These are phyloP conservation scores for Ophiosphaerella narmari DNA, from an alignment of 2,329 filamentous ascomycete species.

Conservation along the genomic window DNA sequence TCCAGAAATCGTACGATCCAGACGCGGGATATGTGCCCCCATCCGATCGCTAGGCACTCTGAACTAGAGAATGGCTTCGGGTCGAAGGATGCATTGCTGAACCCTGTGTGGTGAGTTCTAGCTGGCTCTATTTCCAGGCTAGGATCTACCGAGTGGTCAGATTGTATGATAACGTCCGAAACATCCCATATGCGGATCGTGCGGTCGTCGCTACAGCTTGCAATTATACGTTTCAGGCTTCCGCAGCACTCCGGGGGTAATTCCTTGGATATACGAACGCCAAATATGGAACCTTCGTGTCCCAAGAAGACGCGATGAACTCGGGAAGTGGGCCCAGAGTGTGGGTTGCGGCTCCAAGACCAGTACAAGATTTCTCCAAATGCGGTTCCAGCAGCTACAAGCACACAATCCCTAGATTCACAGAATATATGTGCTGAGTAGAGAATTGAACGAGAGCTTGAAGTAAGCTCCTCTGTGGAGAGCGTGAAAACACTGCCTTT, in stretches of 20 bases:
- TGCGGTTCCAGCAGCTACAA: conserved; percentile 87
- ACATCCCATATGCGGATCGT: conserved; percentile 90
- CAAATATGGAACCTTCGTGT: conserved; percentile 94
- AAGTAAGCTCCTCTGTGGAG: conserved; percentile 57
- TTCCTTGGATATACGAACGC: conserved; percentile 72
- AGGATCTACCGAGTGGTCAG: conserved; percentile 19
- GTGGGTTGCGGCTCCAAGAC: conserved; percentile 63
- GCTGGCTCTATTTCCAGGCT: conserved; percentile 26
- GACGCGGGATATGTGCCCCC: conserved; percentile 88
- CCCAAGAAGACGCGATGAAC: conserved; percentile 64
- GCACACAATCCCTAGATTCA: conserved; percentile 61
- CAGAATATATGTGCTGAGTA: conserved; percentile 80
- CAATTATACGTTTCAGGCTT: conserved; percentile 67
- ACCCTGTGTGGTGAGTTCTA: conserved; percentile 51
- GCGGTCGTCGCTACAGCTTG: conserved; percentile 92
- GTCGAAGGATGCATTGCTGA: conserved; percentile 43
- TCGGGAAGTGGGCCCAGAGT: conserved; percentile 28
- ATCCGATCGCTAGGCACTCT: conserved; percentile 67
- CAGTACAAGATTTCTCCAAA: conserved; percentile 94
- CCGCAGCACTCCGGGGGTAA: conserved; percentile 18
- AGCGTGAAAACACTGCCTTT: conserved; percentile 12
- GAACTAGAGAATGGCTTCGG: conserved; percentile 19
- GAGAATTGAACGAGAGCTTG: conserved; percentile 79
- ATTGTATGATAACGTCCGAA: conserved; percentile 50
- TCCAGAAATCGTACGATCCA: conserved; percentile 78